Conservation (phyloP, 225 moss, liverwort and hornwort species). For the Bryoerythrophyllum caledonicum region DNA sequence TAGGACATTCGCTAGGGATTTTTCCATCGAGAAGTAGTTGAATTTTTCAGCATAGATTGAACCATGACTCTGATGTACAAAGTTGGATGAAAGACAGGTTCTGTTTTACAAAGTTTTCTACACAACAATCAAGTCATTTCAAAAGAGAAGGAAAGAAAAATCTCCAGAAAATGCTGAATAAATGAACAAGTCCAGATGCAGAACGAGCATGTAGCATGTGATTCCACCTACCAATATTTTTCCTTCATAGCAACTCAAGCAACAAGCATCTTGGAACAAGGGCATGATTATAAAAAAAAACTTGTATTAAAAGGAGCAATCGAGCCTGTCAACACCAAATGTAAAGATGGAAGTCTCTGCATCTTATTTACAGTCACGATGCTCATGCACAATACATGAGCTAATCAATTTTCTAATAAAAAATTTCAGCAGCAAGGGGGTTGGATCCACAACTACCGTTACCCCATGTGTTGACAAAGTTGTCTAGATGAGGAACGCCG, state of each 20-base stretch:
- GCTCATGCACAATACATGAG: constrained; percentile 47
- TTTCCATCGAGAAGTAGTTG: too few species aligned
- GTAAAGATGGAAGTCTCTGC: constrained; percentile 50
- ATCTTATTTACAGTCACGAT: constrained; percentile 57
- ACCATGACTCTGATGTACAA: too few species aligned
- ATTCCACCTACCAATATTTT: neutral
- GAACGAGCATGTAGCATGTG: neutral
- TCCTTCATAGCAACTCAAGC: neutral
- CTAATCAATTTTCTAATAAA: constrained; percentile 38
- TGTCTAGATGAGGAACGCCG: constrained; percentile 30
- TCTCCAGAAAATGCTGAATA: neutral
- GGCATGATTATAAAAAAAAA: neutral
- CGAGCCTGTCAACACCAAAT: constrained; percentile 37
- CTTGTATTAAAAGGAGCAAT: constrained; percentile 28
- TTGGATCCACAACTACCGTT: constrained; percentile 23
- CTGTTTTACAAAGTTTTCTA: too few species aligned
- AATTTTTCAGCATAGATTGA: too few species aligned
- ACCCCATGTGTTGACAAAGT: constrained; percentile 41
- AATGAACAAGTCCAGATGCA: neutral
- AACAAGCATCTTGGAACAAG: constrained; percentile 1
- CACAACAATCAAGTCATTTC: too few species aligned
- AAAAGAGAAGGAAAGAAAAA: too few species aligned
- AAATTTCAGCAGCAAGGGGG: constrained; percentile 24
- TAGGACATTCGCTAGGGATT: too few species aligned
- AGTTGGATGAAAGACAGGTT: too few species aligned